A percentile compares a stretch with the other conserved stretches of the same genome.
Evolutionary conservation across 306 rosid genomes (phyloP).

Genomic region (Cucumis sativus): Cucumber_9930_V3 NC_026656.2:1966001-1966500

Average conservation of each 20-base stretch:
- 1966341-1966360: not conserved
- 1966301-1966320: conserved; percentile 12
- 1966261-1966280: conserved; percentile 22
- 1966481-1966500: not conserved
- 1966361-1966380: not conserved
- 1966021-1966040: not conserved
- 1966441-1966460: not conserved
- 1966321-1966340: conserved; percentile 25
- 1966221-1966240: conserved; percentile 80
- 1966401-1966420: not conserved
- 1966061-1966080: not conserved
- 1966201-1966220: conserved; percentile 66
- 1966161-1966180: conserved; percentile 62
- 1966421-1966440: not conserved
- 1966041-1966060: conserved; percentile 11
- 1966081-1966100: conserved; percentile 33
- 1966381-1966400: not conserved
- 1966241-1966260: conserved; percentile 91
- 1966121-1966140: conserved; percentile 51
- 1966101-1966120: conserved; percentile 62
- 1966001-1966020: not conserved
- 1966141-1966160: conserved; percentile 43
- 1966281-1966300: not conserved
- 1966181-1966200: conserved; percentile 59
- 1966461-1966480: not conserved